phyloP scores from a whole-genome alignment of 257 asterid genomes.

The Scutellaria galericulata region DNA sequence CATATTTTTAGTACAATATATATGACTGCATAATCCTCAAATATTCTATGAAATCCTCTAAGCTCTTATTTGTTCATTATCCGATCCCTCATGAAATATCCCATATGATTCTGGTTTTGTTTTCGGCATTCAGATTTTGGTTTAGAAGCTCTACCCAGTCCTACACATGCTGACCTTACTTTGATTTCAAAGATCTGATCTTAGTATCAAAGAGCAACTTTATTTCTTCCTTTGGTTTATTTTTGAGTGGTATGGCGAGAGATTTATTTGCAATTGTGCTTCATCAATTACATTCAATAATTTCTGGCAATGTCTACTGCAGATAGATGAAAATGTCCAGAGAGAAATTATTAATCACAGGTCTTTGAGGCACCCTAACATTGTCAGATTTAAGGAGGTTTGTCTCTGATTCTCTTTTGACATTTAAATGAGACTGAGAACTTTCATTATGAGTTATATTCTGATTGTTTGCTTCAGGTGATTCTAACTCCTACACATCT shows the following conservation, averaged over 20 bases:
- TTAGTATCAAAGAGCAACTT: not conserved
- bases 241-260: not conserved
- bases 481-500: constrained; percentile 76
- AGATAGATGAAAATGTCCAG: constrained; percentile 78
- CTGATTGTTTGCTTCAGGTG: constrained; percentile 49
- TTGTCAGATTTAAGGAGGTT: constrained; percentile 73
- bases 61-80: constrained; percentile 2
- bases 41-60: not conserved
- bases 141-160: constrained; percentile 8
- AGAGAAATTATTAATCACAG: constrained; percentile 77
- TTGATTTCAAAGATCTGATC: not conserved
- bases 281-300: not conserved
- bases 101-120: not conserved
- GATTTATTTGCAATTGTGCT: not conserved
- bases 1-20: not conserved
- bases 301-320: constrained; percentile 37
- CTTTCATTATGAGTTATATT: constrained; percentile 15
- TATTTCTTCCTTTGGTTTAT: not conserved
- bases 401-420: constrained; percentile 26
- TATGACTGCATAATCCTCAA: constrained; percentile 5
- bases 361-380: constrained; percentile 72
- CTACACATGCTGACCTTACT: not conserved
- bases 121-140: constrained; percentile 17
- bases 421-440: not conserved
- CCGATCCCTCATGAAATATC: not conserved